Evolutionary conservation across 805 yeast genomes (phyloP).

Genomic region (Phaffomyces thermotolerans): DNA sequence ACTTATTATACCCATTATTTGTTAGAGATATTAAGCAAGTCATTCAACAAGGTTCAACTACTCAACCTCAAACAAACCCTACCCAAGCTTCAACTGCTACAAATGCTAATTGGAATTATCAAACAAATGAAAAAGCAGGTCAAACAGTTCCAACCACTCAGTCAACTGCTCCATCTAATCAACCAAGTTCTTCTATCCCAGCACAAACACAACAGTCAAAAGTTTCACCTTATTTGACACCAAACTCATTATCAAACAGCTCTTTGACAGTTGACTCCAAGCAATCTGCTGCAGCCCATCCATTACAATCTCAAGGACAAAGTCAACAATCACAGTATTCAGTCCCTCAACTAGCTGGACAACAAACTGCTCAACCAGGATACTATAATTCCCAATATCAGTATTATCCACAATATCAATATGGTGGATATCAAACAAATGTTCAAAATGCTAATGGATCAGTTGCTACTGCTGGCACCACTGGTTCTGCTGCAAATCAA

Average conservation of each 20-base stretch:
- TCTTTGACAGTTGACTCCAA: constrained; percentile 10
- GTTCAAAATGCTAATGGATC: background rate
- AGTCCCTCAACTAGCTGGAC: constrained; percentile 2
- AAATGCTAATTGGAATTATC: constrained; percentile 3
- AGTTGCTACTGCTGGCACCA: constrained; percentile 2
- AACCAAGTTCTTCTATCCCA: background rate
- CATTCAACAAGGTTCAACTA: constrained; percentile 30
- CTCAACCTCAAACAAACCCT: constrained; percentile 20
- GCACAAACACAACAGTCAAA: constrained; percentile 1
- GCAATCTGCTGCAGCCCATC: constrained; percentile 7
- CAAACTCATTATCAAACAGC: constrained; percentile 17
- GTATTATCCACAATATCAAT: constrained; percentile 10
- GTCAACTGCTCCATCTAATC: background rate
- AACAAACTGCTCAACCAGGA: constrained; percentile 4
- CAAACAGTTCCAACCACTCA: constrained; percentile 8
- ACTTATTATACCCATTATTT: constrained; percentile 57
- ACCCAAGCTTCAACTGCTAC: constrained; percentile 9
- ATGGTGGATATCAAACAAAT: constrained; percentile 2
- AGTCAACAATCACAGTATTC: constrained; percentile 1
- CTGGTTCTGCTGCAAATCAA: constrained; percentile 5
- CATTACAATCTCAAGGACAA: constrained; percentile 1
- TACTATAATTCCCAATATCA: constrained; percentile 9
- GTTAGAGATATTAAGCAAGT: constrained; percentile 62
- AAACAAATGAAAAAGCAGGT: constrained; percentile 7
- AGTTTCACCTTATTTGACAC: constrained; percentile 20